Evolutionary conservation across 1,284 basidiomycete genomes (phyloP).

Genomic region (Cryptococcus depauperatus): DNA sequence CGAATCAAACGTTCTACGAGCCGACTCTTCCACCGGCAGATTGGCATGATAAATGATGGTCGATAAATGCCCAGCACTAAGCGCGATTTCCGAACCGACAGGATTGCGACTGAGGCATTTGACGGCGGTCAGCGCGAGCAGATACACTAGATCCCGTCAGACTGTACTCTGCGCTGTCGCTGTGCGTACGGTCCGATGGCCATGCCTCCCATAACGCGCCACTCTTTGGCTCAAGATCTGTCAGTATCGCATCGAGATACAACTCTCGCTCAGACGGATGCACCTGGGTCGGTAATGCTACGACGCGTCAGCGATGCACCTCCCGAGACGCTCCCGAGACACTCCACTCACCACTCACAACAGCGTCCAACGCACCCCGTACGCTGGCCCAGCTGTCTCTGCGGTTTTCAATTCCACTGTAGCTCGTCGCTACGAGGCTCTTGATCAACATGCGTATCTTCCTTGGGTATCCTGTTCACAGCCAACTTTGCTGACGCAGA

Average conservation of each 20-base stretch:
- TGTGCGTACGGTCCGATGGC: slow-evolving; percentile 25
- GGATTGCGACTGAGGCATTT: slow-evolving; percentile 68
- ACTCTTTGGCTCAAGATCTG: slow-evolving; percentile 53
- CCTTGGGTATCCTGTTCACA: too few species aligned
- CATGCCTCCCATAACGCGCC: slow-evolving; percentile 43
- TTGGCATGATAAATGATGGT: slow-evolving; percentile 31
- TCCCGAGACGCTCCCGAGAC: background rate
- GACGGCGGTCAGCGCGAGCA: slow-evolving; percentile 57
- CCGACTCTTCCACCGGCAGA: slow-evolving; percentile 15
- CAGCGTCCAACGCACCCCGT: slow-evolving; percentile 5
- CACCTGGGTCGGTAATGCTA: slow-evolving; percentile 46
- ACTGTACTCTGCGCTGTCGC: background rate
- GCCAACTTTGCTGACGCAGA: too few species aligned
- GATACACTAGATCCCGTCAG: slow-evolving; percentile 14
- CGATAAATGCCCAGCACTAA: slow-evolving; percentile 30
- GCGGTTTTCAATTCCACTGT: slow-evolving; percentile 3
- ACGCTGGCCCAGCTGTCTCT: slow-evolving; percentile 4
- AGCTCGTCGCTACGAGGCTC: slow-evolving; percentile 4
- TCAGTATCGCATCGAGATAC: slow-evolving; percentile 53
- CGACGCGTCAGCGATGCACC: background rate
- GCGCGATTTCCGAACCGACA: slow-evolving; percentile 59
- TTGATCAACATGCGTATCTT: background rate
- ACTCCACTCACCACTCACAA: slow-evolving; percentile 13
- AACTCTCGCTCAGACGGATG: slow-evolving; percentile 38
- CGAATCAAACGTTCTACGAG: slow-evolving; percentile 2